Percentiles rank a stretch among this genome's conserved stretches.
These are phyloP conservation scores for Ensete glaucum DNA, from an alignment of 176 grass and related monocot species.

Conservation along the genomic window DNA sequence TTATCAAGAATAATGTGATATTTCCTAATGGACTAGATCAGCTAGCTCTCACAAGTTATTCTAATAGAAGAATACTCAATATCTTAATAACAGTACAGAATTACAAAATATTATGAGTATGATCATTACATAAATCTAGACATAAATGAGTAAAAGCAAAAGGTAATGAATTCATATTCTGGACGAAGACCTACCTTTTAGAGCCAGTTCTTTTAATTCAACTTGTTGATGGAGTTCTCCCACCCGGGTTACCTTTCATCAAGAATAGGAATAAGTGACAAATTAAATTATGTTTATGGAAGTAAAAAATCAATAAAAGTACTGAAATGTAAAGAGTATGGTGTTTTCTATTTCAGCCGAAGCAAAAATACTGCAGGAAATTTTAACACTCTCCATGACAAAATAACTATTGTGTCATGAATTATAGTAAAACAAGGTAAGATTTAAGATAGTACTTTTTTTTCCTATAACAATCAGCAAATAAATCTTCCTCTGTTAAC, in stretches of 20 bases:
- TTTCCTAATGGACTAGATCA: neutral
- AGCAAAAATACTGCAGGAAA: neutral
- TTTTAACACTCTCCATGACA: neutral
- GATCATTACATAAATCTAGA: neutral
- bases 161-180: neutral
- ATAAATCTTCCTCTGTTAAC: neutral
- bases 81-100: neutral
- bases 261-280: neutral
- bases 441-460: neutral
- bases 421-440: neutral
- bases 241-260: slow-evolving; percentile 52
- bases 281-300: neutral
- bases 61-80: neutral
- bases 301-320: neutral
- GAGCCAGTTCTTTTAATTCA: slow-evolving; percentile 63
- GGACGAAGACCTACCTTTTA: slow-evolving; percentile 43
- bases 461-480: neutral
- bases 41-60: neutral
- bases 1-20: neutral
- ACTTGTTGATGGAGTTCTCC: slow-evolving; percentile 65
- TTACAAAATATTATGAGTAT: neutral
- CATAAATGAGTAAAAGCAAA: slow-evolving; percentile 4
- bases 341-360: neutral
- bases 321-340: neutral
- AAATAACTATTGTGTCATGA: neutral